phyloP scores from a whole-genome alignment of 768 basidiomycete species.

The Clavulina sp. region DNA sequence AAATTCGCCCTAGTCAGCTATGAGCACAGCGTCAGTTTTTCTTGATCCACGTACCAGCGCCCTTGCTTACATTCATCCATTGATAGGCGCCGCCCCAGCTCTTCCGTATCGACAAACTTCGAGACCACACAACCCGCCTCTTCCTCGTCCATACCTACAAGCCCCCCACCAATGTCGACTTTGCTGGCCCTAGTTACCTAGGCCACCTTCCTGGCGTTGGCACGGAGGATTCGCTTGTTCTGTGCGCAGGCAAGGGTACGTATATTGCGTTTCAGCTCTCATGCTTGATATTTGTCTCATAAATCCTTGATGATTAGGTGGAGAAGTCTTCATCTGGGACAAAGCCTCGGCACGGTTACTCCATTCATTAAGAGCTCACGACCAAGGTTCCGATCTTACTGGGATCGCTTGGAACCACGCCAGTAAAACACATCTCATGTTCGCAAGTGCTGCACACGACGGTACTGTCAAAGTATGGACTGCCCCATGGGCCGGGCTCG shows the following conservation, averaged over 20 bases:
- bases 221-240: conserved; percentile 58
- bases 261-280: neutral
- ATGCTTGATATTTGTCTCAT: neutral
- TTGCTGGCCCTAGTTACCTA: conserved; percentile 68
- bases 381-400: conserved; percentile 45
- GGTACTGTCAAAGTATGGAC: conserved; percentile 60
- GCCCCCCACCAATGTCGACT: conserved; percentile 52
- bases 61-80: neutral
- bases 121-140: conserved; percentile 12
- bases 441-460: conserved; percentile 64
- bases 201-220: conserved; percentile 24
- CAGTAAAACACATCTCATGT: conserved; percentile 31
- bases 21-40: conserved; percentile 36
- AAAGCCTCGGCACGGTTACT: conserved; percentile 51
- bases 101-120: conserved; percentile 48
- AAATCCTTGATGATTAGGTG: conserved; percentile 24
- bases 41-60: neutral
- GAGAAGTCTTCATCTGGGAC: conserved; percentile 78
- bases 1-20: conserved; percentile 52
- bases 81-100: conserved; percentile 43
- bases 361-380: conserved; percentile 48
- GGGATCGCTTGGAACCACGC: conserved; percentile 67
- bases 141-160: conserved; percentile 51
- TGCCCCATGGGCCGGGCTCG: conserved; percentile 6
- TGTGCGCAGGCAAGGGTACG: conserved; percentile 51